phyloP scores from a whole-genome alignment of 768 basidiomycete genomes.

The Russula virescens region DNA sequence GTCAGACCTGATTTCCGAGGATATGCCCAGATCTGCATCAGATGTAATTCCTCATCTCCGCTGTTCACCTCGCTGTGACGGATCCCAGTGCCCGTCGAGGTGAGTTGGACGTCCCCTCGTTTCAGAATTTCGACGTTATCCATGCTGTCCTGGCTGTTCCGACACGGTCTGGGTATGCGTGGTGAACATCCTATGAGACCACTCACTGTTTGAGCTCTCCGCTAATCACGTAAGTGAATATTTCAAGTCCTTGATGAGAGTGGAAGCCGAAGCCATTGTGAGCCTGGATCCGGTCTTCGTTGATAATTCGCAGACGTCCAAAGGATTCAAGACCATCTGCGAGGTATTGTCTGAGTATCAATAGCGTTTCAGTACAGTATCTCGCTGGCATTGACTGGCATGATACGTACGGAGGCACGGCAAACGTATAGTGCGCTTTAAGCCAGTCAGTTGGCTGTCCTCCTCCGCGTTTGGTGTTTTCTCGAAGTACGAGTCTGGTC shows the following conservation, averaged over 20 bases:
- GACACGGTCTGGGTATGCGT: background rate
- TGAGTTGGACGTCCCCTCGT: conserved; percentile 87
- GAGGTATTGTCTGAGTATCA: conserved; percentile 41
- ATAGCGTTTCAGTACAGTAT: background rate
- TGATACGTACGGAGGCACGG: conserved; percentile 51
- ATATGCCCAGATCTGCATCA: conserved; percentile 66
- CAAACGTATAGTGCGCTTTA: conserved; percentile 64
- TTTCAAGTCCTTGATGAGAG: conserved; percentile 80
- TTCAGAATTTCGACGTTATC: conserved; percentile 84
- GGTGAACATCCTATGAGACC: background rate
- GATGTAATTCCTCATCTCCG: conserved; percentile 45
- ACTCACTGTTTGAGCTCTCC: conserved; percentile 80
- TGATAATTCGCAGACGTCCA: conserved; percentile 81
- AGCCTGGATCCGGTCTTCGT: conserved; percentile 83
- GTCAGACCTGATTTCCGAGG: conserved; percentile 44
- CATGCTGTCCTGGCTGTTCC: conserved; percentile 78
- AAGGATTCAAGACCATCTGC: conserved; percentile 52
- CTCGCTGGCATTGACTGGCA: too few relatives aligned
- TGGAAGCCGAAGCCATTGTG: conserved; percentile 82
- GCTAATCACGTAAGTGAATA: conserved; percentile 80
- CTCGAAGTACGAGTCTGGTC: conserved; percentile 15
- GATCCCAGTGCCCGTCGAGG: conserved; percentile 89
- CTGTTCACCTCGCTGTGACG: conserved; percentile 68
- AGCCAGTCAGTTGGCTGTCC: conserved; percentile 42
- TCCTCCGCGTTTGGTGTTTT: conserved; percentile 21